These are phyloP conservation scores for Pythium aristosporum DNA, from an alignment of 352 stramenopile genomes.

Conservation along the genomic window DNA sequence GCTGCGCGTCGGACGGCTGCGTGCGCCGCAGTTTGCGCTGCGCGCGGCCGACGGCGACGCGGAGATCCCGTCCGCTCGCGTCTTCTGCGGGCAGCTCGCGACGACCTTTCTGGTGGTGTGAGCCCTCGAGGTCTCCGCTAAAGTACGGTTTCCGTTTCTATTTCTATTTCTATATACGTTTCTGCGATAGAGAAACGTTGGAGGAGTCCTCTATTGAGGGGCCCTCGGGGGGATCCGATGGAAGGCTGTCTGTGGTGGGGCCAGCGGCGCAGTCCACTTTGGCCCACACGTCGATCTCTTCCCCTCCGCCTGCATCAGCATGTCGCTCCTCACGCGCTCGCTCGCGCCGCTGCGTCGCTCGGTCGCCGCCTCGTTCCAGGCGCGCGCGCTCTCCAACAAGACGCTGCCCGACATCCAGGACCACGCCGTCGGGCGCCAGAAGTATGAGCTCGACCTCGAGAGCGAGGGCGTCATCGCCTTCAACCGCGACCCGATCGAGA, in stretches of 20 bases:
- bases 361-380: constrained; percentile 36
- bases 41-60: not conserved
- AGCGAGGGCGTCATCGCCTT: constrained; percentile 66
- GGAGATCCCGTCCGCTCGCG: not conserved
- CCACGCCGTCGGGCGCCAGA: constrained; percentile 80
- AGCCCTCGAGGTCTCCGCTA: not conserved
- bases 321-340: constrained; percentile 33
- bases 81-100: constrained; percentile 20
- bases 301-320: not conserved
- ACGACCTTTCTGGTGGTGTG: constrained; percentile 31
- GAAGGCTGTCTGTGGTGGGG: constrained; percentile 7
- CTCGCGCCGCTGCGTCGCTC: constrained; percentile 59
- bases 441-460: constrained; percentile 70
- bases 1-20: constrained; percentile 43
- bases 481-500: constrained; percentile 85
- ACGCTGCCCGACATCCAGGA: constrained; percentile 75
- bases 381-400: constrained; percentile 56
- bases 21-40: constrained; percentile 55
- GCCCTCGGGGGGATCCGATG: constrained; percentile 4
- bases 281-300: not conserved
- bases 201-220: constrained; percentile 20
- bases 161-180: constrained; percentile 3
- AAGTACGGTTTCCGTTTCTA: constrained; percentile 18
- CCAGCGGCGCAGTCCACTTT: constrained; percentile 10
- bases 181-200: constrained; percentile 20